These are phyloP conservation scores for Pythium aquatile DNA, from an alignment of 352 stramenopile species.

Conservation along the genomic window DNA sequence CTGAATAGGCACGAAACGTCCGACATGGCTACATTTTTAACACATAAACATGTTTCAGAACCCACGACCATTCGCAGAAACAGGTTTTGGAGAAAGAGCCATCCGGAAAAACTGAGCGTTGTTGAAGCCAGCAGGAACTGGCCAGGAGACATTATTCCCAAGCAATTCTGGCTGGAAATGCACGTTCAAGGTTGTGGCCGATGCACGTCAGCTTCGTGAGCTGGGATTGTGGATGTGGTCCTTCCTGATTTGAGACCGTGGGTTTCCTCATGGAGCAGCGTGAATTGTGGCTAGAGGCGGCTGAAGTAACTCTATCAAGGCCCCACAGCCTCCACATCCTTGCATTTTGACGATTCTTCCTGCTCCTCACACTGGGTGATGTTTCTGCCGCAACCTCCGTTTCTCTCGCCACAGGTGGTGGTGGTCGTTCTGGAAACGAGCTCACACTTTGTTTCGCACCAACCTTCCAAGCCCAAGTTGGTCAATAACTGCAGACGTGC, in stretches of 20 bases:
- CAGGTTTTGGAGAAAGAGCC: not conserved
- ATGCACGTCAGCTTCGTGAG: constrained; percentile 1
- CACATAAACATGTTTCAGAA: not conserved
- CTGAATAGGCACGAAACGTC: not conserved
- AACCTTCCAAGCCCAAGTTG: not conserved
- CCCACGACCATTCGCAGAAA: not conserved
- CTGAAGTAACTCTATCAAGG: not conserved
- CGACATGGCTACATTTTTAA: not conserved
- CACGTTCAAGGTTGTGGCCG: not conserved
- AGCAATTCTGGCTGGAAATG: not conserved
- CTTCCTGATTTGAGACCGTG: not conserved
- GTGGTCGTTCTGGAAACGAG: not conserved
- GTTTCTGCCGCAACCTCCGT: not conserved
- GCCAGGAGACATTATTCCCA: not conserved
- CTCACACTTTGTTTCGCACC: not conserved
- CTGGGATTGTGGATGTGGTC: not conserved
- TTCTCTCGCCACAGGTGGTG: not conserved
- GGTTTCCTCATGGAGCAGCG: not conserved
- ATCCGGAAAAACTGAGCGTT: not conserved
- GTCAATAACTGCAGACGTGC: not conserved
- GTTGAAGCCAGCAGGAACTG: not conserved
- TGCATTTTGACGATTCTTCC: not conserved
- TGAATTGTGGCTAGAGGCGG: not conserved
- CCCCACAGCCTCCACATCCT: not conserved
- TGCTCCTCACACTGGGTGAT: not conserved